Percentiles rank a stretch among this genome's conserved stretches.
phyloP scores from a whole-genome alignment of 306 rosid genomes.

The Castanospermum australe region DNA sequence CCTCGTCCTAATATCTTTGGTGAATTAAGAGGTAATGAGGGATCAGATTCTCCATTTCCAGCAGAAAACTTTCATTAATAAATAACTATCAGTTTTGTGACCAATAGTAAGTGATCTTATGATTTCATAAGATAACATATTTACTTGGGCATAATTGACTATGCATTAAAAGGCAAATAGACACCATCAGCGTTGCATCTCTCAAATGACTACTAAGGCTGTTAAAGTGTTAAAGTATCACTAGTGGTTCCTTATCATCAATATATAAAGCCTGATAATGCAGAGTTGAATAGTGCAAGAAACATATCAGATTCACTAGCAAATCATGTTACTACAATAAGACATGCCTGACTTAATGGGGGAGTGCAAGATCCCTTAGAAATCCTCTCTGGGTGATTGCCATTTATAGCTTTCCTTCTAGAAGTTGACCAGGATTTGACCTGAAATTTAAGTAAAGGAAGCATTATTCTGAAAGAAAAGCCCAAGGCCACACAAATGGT shows the following conservation, averaged over 20 bases:
- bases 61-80: slow-evolving; percentile 29
- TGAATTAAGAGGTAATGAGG: slow-evolving; percentile 40
- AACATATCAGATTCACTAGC: not conserved
- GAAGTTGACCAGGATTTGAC: slow-evolving; percentile 24
- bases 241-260: not conserved
- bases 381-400: slow-evolving; percentile 18
- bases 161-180: not conserved
- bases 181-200: not conserved
- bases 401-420: slow-evolving; percentile 24
- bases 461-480: not conserved
- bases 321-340: not conserved
- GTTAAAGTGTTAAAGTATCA: too few species aligned
- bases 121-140: not conserved
- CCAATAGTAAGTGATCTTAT: not conserved
- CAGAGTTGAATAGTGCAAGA: not conserved
- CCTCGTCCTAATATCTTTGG: slow-evolving; percentile 33
- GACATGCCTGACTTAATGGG: slow-evolving; percentile 30
- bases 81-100: not conserved
- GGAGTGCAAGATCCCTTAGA: slow-evolving; percentile 6
- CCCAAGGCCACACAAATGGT: not conserved
- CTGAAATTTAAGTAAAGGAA: slow-evolving; percentile 34
- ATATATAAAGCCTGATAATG: not conserved
- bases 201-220: not conserved
- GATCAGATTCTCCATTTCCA: slow-evolving; percentile 29
- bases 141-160: not conserved